These are phyloP conservation scores for Trifolium subterraneum DNA, from an alignment of 306 rosid species.

Conservation along the genomic window DNA sequence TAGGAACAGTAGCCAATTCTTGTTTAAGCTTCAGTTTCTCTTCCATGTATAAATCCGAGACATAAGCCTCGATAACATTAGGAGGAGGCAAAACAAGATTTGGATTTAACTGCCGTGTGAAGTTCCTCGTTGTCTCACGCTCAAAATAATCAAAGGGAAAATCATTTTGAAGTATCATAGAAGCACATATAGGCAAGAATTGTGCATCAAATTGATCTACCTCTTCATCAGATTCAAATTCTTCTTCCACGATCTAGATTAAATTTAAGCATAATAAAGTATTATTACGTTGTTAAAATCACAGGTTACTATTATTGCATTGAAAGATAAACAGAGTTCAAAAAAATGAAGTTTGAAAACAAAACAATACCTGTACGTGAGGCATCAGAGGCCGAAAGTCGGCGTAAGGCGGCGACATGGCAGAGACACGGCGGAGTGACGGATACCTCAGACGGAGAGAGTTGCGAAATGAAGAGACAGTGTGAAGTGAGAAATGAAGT, in stretches of 20 bases:
- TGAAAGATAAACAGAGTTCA: background rate
- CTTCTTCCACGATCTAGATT: background rate
- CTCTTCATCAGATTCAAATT: background rate
- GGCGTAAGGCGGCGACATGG: background rate
- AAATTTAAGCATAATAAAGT: background rate
- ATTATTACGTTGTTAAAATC: background rate
- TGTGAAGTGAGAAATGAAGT: background rate
- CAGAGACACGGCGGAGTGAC: background rate
- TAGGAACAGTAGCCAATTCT: background rate
- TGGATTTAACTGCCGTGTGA: background rate
- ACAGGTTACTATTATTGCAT: background rate
- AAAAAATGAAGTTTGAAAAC: background rate
- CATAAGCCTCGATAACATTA: background rate
- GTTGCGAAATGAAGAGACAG: background rate
- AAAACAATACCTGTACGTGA: background rate
- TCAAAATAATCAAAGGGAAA: background rate
- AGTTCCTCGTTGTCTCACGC: background rate
- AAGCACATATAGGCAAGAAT: background rate
- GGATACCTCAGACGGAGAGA: background rate
- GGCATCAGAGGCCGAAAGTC: background rate
- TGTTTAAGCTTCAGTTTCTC: background rate
- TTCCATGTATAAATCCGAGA: background rate
- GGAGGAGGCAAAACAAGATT: background rate
- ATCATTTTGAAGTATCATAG: background rate
- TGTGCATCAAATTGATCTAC: background rate